phyloP scores from a whole-genome alignment of 345 rosid genomes.

The Gossypium longicalyx region DNA sequence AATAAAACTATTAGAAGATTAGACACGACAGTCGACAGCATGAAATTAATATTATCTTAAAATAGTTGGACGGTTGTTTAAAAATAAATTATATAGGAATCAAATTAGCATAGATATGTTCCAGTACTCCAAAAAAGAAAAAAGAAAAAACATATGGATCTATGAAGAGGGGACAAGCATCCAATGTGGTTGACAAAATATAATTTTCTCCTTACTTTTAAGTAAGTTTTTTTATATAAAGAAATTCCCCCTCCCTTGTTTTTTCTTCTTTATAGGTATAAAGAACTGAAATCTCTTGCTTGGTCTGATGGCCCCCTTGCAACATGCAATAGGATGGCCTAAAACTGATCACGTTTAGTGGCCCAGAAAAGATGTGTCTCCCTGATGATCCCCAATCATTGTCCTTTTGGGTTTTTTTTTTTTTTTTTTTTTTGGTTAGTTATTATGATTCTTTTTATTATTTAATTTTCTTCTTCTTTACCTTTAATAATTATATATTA shows the following conservation, averaged over 20 bases:
- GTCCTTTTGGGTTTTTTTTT: constrained; percentile 15
- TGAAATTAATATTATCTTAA: no score
- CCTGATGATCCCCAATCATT: constrained; percentile 22
- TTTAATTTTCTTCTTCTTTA: background rate
- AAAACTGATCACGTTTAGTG: constrained; percentile 17
- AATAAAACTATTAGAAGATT: background rate
- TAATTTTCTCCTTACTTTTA: background rate
- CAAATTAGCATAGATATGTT: background rate
- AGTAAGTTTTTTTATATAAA: background rate
- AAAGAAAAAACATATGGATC: background rate
- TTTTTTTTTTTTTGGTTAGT: background rate
- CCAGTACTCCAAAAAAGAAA: no score
- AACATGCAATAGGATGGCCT: constrained; percentile 10
- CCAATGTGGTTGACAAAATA: constrained; percentile 20
- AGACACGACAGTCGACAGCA: background rate
- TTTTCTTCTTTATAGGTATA: background rate
- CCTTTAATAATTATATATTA: background rate
- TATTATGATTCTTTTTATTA: background rate
- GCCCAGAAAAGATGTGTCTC: constrained; percentile 24
- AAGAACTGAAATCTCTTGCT: background rate
- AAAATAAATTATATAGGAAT: background rate
- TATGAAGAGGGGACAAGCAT: constrained; percentile 14
- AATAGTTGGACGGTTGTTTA: background rate
- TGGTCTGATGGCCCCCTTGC: background rate
- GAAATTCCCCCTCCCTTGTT: background rate